Base-by-base conservation (phyloP, 768 basidiomycete species). In the Udeniomyces megalosporus region DNA sequence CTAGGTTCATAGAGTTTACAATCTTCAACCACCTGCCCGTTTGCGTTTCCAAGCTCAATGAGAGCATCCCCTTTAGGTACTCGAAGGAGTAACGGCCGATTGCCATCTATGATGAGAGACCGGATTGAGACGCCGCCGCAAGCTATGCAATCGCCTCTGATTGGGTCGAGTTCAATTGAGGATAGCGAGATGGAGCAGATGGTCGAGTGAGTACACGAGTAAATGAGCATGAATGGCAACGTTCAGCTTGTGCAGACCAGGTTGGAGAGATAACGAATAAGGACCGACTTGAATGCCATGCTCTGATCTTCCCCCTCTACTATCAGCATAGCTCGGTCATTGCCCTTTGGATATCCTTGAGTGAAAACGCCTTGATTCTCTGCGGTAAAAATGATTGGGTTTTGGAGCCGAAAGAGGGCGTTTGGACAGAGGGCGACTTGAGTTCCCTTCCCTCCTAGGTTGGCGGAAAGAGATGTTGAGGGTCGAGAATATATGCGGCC, bases 1-100 rank as follows among this genome's bases (percentile, higher is more conserved):
- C 73, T 69, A 24, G 74, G 74, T 59, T 74, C 74, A 57, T 71
- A 71, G 50, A 74, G 65, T 56, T 69, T 68, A 60, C 73, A 74
- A 55, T 72, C 70, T 54, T 65, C 58, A 11, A 74, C 68, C 5
- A 65, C 50, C 65, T 74, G 74, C 1, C 61, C 61, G 29, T 73
- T 69, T 6, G 69, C 69, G 65, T 74, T 74, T 0, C 74, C 74
- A 56, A 72, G 54, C 58, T 73, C 72, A 12, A 74, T 60, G 34
- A 74, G 61, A 1, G 72, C 74, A 8, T 67, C 71, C 7, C 73
- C 72, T 47, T 66, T 58, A 24, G 69, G 69, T 35, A 74, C 66
- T 4, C 74, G 66, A 2, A 74, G 61, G 26, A 74, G 42, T 24
- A 67, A 55, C 5, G 74, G 74, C 51, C 74, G 62, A 52, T 74